Evolutionary conservation across 2,329 filamentous ascomycete species (phyloP).

Genomic region (Emydomyces testavorans): DNA sequence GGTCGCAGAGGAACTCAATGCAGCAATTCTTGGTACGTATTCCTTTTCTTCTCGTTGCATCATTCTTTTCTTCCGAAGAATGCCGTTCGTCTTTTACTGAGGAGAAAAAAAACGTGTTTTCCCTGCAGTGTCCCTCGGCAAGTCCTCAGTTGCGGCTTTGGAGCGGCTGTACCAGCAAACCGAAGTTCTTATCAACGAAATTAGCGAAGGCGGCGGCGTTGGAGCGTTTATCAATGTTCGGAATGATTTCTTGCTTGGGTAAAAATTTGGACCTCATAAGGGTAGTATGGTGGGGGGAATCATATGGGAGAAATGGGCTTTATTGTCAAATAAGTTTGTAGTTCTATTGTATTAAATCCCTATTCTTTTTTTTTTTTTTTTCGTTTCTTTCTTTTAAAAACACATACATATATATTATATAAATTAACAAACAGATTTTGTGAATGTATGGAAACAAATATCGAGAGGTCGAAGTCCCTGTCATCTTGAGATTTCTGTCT

Average conservation of each 20-base stretch:
- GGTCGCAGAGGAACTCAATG: conserved; percentile 88
- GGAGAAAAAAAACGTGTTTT: conserved; percentile 23
- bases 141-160: conserved; percentile 73
- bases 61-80: conserved; percentile 13
- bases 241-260: conserved; percentile 34
- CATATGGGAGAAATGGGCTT: not conserved
- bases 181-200: conserved; percentile 68
- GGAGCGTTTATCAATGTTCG: conserved; percentile 70
- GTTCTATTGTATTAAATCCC: too few species aligned
- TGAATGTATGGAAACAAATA: too few species aligned
- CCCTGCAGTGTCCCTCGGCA: conserved; percentile 66
- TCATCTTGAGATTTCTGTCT: too few species aligned
- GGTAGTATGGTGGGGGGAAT: not conserved
- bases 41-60: conserved; percentile 7
- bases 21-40: conserved; percentile 71
- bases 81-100: conserved; percentile 9
- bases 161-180: conserved; percentile 82
- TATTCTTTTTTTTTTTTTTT: not conserved
- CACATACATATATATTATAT: too few species aligned
- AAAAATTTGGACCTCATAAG: conserved; percentile 17
- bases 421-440: too few species aligned
- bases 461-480: too few species aligned
- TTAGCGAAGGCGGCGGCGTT: conserved; percentile 65
- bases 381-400: not conserved
- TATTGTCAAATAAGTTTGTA: too few species aligned